These are phyloP conservation scores for Macrophomina pseudophaseolina DNA, from an alignment of 2,329 filamentous ascomycete species.

Conservation along the genomic window DNA sequence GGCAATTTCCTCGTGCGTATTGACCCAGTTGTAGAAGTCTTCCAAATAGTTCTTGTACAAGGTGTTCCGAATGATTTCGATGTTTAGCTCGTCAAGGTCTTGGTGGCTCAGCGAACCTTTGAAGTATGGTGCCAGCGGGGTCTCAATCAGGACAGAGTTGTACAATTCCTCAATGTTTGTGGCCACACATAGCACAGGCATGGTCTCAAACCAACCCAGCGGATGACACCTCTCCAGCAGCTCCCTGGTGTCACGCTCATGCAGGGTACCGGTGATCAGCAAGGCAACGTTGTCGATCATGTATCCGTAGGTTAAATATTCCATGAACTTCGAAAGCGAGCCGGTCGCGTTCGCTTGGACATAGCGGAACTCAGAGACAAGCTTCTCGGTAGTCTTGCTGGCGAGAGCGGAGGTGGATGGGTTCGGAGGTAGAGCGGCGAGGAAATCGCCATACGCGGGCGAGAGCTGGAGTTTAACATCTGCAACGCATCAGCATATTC, in stretches of 20 bases:
- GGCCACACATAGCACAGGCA: constrained; percentile 96
- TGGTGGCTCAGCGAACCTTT: constrained; percentile 95
- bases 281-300: constrained; percentile 99
- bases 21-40: constrained; percentile 95
- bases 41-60: constrained; percentile 99
- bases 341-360: constrained; percentile 92
- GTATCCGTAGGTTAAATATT: constrained; percentile 98
- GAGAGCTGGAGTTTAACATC: constrained; percentile 98
- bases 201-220: constrained; percentile 97
- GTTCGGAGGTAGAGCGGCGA: constrained; percentile 90
- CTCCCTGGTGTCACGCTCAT: constrained; percentile 96
- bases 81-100: constrained; percentile 97
- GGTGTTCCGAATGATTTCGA: constrained; percentile 98
- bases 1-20: constrained; percentile 81
- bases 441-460: constrained; percentile 95
- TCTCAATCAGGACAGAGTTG: constrained; percentile 97
- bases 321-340: constrained; percentile 91
- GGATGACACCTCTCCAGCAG: constrained; percentile 95
- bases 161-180: constrained; percentile 99
- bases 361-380: constrained; percentile 96
- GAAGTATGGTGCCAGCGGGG: constrained; percentile 94
- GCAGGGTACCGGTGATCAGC: constrained; percentile 94
- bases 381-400: constrained; percentile 94
- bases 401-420: constrained; percentile 95
- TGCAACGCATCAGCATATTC: constrained; percentile 45